Evolutionary conservation across 495 filamentous ascomycete species (phyloP).

Genomic region (Lichina pygmaea): DNA sequence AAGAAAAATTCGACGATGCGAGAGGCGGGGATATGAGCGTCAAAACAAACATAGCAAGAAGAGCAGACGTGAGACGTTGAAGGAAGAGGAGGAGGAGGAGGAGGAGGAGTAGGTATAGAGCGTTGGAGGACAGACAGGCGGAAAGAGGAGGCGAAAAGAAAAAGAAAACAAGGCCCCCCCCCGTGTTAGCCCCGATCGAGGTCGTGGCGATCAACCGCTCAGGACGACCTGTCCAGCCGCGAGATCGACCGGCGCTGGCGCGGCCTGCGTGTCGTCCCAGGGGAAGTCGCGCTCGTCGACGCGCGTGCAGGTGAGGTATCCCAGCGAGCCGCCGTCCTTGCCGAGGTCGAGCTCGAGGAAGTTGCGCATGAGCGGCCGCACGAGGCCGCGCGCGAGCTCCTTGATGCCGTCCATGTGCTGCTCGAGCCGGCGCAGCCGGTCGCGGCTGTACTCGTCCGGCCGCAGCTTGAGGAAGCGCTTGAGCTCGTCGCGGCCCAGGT

Average conservation of each 20-base stretch:
- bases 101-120: no score
- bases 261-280: constrained; percentile 22
- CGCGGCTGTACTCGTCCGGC: constrained; percentile 40
- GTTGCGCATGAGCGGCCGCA: constrained; percentile 66
- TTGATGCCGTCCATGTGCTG: constrained; percentile 71
- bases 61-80: no score
- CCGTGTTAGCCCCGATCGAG: no score
- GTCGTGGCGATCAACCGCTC: no score
- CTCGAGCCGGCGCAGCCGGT: constrained; percentile 59
- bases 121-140: no score
- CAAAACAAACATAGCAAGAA: no score
- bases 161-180: neutral
- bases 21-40: no score
- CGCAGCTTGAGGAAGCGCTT: constrained; percentile 63
- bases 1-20: no score
- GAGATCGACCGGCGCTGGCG: neutral
- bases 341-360: constrained; percentile 51
- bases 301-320: constrained; percentile 58
- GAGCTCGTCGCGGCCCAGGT: constrained; percentile 61
- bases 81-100: no score
- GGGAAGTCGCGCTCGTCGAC: constrained; percentile 48
- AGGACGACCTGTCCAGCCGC: neutral
- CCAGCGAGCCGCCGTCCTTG: constrained; percentile 19
- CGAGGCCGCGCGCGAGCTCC: constrained; percentile 47
- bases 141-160: neutral